Conservation (phyloP, 2,329 filamentous ascomycete genomes). For the Neofusicoccum sp. region DNA sequence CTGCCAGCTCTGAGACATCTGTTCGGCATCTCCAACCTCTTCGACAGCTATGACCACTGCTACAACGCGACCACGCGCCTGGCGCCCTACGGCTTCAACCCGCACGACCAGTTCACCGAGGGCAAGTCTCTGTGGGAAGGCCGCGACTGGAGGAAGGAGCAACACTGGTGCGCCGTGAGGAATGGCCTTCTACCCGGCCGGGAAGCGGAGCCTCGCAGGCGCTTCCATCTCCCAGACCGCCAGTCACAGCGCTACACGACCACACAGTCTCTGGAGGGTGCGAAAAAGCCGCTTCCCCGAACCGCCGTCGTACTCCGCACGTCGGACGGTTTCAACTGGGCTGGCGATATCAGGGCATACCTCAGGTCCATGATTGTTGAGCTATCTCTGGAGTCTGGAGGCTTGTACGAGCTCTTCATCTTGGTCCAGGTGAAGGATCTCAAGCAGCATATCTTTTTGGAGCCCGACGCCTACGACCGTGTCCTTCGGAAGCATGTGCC, state of each 20-base stretch:
- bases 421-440: conserved; percentile 57
- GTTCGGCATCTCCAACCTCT: conserved; percentile 13
- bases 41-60: conserved; percentile 16
- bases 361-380: conserved; percentile 52
- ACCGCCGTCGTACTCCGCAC: conserved; percentile 51
- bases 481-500: conserved; percentile 67
- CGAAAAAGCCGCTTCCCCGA: neutral
- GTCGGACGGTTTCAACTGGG: conserved; percentile 50
- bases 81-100: conserved; percentile 10
- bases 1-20: conserved; percentile 13
- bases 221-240: conserved; percentile 12
- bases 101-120: neutral
- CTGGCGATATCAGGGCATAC: conserved; percentile 48
- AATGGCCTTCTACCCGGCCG: conserved; percentile 52
- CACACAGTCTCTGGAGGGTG: neutral
- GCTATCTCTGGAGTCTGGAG: conserved; percentile 48
- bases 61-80: conserved; percentile 18
- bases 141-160: conserved; percentile 69
- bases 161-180: conserved; percentile 64
- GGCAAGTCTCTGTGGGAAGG: neutral
- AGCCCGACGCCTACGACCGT: conserved; percentile 60
- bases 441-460: conserved; percentile 60
- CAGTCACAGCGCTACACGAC: neutral
- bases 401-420: conserved; percentile 52
- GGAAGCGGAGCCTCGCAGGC: neutral